Base-by-base conservation (phyloP, 2,329 filamentous ascomycete species). In the Neurospora sp. region DNA sequence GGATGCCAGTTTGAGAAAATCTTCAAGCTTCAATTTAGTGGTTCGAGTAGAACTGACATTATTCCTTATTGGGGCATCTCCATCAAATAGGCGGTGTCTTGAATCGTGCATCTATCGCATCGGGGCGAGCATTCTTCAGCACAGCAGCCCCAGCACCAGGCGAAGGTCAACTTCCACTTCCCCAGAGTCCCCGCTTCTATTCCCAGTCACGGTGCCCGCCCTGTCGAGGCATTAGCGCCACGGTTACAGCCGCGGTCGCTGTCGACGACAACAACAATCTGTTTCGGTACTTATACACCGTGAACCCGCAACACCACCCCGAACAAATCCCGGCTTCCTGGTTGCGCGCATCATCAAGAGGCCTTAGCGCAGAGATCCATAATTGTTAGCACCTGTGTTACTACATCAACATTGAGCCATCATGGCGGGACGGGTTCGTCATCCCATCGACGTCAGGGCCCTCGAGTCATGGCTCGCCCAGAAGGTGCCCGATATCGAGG, bases 391-490 rank as follows among this genome's bases (percentile, higher is more conserved):
- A 62, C 52, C 33, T 33, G 28, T 62, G 52, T 62, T n/a, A 62
- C 52, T 36, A 23, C 23, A 23, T 23, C 52, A 57, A 57, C 52
- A 62, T 62, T 62, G 15, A 62, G 52, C 52, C 38, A 77, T 70
- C 68, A 90, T 97, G 95, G 95, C 96, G 68, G 95, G 95, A 76
- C 85, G 86, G 73, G 89, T 99, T 70, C 89, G 96, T 79, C 96
- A 99, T 79, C 92, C 92, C 62, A 96, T 99, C 78, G 92, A 98
- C 78, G 82, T 95, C 76, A 82, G 86, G 77, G 88, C 92, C 17
- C 84, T 99, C 69, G 91, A 95, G 83, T 86, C 84, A 73, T 99
- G 94, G 81, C 86, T 99, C 74, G 82, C 86, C 69, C 81, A 87
- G 72, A 86, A 93, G 81, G 92, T 97, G n/a, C 92, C 93, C 2